phyloP scores from a whole-genome alignment of 352 stramenopile genomes.

The Salisapilia sapeloensis region DNA sequence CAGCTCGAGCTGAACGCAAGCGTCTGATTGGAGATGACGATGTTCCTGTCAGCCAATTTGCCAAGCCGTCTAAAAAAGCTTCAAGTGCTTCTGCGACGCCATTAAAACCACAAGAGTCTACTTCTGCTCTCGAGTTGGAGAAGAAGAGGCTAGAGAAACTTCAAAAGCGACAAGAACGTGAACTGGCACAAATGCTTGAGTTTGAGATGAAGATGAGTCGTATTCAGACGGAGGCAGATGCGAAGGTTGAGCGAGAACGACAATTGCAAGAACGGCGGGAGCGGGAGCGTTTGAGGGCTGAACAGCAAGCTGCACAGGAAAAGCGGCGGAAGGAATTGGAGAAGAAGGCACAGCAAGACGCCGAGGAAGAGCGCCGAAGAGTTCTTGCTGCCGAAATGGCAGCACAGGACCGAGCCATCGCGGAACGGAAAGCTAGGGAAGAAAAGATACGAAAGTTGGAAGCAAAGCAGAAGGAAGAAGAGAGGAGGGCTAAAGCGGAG shows the following conservation, averaged over 20 bases:
- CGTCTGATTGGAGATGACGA: conserved; percentile 38
- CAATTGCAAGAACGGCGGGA: conserved; percentile 49
- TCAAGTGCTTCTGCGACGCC: conserved; percentile 7
- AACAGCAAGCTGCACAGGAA: conserved; percentile 51
- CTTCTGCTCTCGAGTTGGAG: conserved; percentile 68
- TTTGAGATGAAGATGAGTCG: conserved; percentile 85
- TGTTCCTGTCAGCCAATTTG: background rate
- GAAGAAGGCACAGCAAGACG: conserved; percentile 69
- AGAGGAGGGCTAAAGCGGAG: conserved; percentile 54
- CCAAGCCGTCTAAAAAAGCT: conserved; percentile 1
- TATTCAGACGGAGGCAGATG: conserved; percentile 53
- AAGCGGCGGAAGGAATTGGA: conserved; percentile 66
- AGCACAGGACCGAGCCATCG: conserved; percentile 42
- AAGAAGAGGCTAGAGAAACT: conserved; percentile 57
- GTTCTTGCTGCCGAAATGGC: conserved; percentile 50
- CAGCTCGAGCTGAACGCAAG: conserved; percentile 63
- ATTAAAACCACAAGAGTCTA: conserved; percentile 6
- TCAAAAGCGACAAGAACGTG: conserved; percentile 48
- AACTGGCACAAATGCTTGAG: conserved; percentile 83
- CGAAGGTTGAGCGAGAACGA: conserved; percentile 49
- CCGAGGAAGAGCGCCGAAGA: conserved; percentile 60
- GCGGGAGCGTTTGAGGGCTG: conserved; percentile 35
- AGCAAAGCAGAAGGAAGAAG: conserved; percentile 42
- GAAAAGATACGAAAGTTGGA: conserved; percentile 51
- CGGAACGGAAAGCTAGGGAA: conserved; percentile 61